A percentile compares a stretch with the other conserved stretches of the same genome.
Conservation (phyloP, 352 stramenopile genomes). For the Lagenidium sp. region DNA sequence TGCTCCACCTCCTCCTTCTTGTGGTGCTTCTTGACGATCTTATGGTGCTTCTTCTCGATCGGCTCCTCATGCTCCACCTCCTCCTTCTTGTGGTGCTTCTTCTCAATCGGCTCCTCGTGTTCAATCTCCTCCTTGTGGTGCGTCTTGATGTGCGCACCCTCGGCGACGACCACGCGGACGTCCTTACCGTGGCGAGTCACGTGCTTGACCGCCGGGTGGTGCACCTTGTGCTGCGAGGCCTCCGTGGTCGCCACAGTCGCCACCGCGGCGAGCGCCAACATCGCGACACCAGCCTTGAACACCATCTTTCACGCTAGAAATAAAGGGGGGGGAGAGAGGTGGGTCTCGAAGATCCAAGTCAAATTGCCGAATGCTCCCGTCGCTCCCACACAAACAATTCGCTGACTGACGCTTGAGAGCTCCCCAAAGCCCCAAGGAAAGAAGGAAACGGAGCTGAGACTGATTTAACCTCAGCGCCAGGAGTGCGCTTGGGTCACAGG, state of each 20-base stretch:
- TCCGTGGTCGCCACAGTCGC: constrained; percentile 5
- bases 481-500: no score
- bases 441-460: neutral
- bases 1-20: constrained; percentile 5
- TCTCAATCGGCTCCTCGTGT: constrained; percentile 12
- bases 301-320: constrained; percentile 14
- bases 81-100: constrained; percentile 9
- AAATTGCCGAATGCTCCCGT: constrained; percentile 22
- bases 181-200: constrained; percentile 8
- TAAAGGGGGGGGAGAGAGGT: no score
- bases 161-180: constrained; percentile 8
- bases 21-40: constrained; percentile 4
- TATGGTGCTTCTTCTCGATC: constrained; percentile 3
- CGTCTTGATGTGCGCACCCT: constrained; percentile 5
- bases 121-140: neutral
- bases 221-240: constrained; percentile 8
- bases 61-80: neutral
- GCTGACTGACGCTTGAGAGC: constrained; percentile 5
- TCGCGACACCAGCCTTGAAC: constrained; percentile 14
- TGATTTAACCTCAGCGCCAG: constrained; percentile 28
- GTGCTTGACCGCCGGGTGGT: constrained; percentile 17
- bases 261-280: constrained; percentile 8
- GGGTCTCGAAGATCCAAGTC: constrained; percentile 9
- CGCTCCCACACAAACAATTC: no score
- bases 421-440: constrained; percentile 6